Percentiles rank a stretch among this genome's conserved stretches.
Conservation (phyloP, 2,329 filamentous ascomycete genomes). For the Paecilomyces variotii region DNA sequence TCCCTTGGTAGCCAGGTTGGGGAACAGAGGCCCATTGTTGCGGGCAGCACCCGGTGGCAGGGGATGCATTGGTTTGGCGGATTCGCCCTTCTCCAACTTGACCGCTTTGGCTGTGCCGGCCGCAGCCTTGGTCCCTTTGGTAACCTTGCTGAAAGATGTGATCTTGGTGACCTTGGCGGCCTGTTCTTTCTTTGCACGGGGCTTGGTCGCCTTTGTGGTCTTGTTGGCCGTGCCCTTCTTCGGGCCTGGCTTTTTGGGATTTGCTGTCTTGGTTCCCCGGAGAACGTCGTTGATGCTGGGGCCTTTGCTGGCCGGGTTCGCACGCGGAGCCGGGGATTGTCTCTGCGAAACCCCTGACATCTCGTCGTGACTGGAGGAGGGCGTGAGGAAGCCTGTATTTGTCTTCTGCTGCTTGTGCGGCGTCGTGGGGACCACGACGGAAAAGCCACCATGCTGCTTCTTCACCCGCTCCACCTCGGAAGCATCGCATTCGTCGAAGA, state of each 20-base stretch:
- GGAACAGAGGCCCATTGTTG: slow-evolving; percentile 29
- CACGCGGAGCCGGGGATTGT: slow-evolving; percentile 12
- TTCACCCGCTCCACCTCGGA: slow-evolving; percentile 38
- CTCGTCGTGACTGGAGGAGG: slow-evolving; percentile 35
- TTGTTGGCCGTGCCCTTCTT: slow-evolving; percentile 18
- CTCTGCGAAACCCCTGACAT: slow-evolving; percentile 11
- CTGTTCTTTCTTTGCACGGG: slow-evolving; percentile 15
- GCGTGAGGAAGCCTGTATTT: slow-evolving; percentile 32
- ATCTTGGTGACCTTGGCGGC: slow-evolving; percentile 20
- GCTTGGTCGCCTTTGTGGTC: slow-evolving; percentile 15
- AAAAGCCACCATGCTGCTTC: slow-evolving; percentile 26
- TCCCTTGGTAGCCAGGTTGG: slow-evolving; percentile 12
- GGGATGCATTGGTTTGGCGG: slow-evolving; percentile 26
- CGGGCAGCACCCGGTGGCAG: slow-evolving; percentile 25
- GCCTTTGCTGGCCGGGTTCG: slow-evolving; percentile 25
- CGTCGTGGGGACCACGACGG: slow-evolving; percentile 31
- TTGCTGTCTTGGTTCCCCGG: slow-evolving; percentile 9
- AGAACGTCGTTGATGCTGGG: slow-evolving; percentile 19
- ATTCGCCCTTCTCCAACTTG: slow-evolving; percentile 17
- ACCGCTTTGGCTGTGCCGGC: slow-evolving; percentile 13
- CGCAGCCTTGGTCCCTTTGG: slow-evolving; percentile 19
- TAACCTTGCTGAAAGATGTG: slow-evolving; percentile 25
- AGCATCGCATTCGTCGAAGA: slow-evolving; percentile 37
- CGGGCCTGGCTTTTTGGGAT: slow-evolving; percentile 9
- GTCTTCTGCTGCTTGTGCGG: slow-evolving; percentile 28